Conservation (phyloP, 129 eudicot genomes). For the Escallonia herrerae region DNA sequence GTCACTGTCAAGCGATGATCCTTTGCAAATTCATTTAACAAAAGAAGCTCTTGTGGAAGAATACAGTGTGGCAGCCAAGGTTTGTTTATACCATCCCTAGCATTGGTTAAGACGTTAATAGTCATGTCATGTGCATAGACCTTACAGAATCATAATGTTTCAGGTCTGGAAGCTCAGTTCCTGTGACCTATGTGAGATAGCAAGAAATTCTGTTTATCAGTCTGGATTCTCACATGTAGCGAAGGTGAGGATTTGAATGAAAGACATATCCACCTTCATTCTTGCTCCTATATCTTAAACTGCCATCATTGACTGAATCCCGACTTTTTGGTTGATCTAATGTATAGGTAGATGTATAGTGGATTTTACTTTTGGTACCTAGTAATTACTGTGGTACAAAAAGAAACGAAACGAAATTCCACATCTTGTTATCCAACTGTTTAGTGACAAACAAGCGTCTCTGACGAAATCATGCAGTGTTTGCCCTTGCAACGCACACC, state of each 20-base stretch:
- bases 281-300: too few species aligned
- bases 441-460: too few species aligned
- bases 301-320: too few species aligned
- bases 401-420: too few species aligned
- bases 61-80: constrained; percentile 98
- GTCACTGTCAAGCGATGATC: constrained; percentile 89
- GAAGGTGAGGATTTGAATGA: constrained; percentile 42
- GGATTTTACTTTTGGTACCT: too few species aligned
- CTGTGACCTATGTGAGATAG: constrained; percentile 94
- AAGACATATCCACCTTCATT: too few species aligned
- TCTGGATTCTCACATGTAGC: constrained; percentile 90
- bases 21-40: constrained; percentile 91
- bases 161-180: constrained; percentile 99
- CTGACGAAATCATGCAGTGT: too few species aligned
- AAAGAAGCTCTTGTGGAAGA: constrained; percentile 97
- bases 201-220: constrained; percentile 90
- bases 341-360: too few species aligned
- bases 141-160: background rate
- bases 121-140: constrained; percentile 1
- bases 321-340: too few species aligned
- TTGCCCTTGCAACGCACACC: too few species aligned
- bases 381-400: too few species aligned
- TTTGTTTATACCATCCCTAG: constrained; percentile 9
- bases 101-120: background rate
- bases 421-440: too few species aligned